Evolutionary conservation across 2,329 filamentous ascomycete species (phyloP), one percentile per base, ranked within the genome.

Genomic region (Colletotrichum scovillei): DNA sequence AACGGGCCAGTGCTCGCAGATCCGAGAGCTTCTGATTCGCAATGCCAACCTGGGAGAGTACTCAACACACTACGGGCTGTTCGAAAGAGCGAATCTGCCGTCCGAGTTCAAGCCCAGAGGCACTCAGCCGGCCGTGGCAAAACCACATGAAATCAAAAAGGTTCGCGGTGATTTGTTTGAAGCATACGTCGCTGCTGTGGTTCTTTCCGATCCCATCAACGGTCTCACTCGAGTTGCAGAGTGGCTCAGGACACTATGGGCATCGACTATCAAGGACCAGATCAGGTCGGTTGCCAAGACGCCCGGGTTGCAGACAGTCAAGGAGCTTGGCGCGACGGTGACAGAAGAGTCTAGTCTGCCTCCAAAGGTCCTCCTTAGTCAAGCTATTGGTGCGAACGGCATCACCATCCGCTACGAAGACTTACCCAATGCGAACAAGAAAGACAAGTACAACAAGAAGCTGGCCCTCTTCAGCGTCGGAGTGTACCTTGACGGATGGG

Each of bases 121-220:
- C 22, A 42, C 63, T 12, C 66, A 83, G 65, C 78, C 76, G 2
- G 81, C 81, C 5, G 79, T 80, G 62, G 76, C 75, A 14, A 92
- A 88, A 80, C 65, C 63, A 11, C 58, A 72, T 11, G 88, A 88
- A 55, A 87, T 89, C 73, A 88, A 85, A 16, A 98, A 98, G 81
- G 91, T 95, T 11, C 87, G 93, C 69, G 95, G 92, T 9, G 96
- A 98, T 79, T 88, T 98, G 22, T 97, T 98, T 78, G 96, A 98
- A 81, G 93, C 96, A 0, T 98, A 97, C 77, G 90, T 97, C 19
- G 95, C 93, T 9, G 95, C 93, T 3, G 83, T 95, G 6, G 88
- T 97, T 42, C 84, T 94, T 2, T 91, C 92, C 1, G 89, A 95
- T 77, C 87, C 90, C 0, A 82, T 84, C 3, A 80, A 90, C 59